These are phyloP conservation scores for Phylloporus sp. DNA, from an alignment of 768 basidiomycete species.

Conservation along the genomic window DNA sequence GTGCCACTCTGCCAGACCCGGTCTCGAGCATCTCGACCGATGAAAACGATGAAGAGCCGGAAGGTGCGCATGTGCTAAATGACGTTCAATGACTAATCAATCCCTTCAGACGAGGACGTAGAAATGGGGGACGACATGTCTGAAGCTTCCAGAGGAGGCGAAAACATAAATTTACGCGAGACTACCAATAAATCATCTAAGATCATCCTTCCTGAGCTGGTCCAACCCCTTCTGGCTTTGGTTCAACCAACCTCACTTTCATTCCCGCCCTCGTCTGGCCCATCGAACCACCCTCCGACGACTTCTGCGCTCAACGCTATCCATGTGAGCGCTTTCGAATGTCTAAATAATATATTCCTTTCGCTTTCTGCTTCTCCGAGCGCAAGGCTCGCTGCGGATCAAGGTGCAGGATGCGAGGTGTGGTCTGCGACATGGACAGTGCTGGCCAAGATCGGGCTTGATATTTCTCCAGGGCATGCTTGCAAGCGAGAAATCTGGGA, in stretches of 20 bases:
- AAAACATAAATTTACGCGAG: constrained; percentile 11
- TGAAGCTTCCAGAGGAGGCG: constrained; percentile 25
- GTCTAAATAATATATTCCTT: constrained; percentile 85
- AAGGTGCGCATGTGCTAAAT: constrained; percentile 26
- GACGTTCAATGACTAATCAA: constrained; percentile 24
- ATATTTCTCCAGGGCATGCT: constrained; percentile 61
- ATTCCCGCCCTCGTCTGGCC: constrained; percentile 66
- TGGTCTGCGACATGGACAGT: constrained; percentile 69
- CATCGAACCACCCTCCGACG: constrained; percentile 81
- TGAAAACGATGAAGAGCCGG: constrained; percentile 31
- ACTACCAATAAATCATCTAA: constrained; percentile 28
- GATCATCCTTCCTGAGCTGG: constrained; percentile 54
- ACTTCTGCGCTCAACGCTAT: constrained; percentile 82
- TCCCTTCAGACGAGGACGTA: constrained; percentile 41
- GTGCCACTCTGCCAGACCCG: constrained; percentile 82
- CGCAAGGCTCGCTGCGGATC: constrained; percentile 40
- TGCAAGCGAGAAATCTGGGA: constrained; percentile 73
- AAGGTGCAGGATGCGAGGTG: constrained; percentile 46
- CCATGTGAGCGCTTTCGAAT: constrained; percentile 83
- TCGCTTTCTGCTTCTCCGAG: constrained; percentile 55
- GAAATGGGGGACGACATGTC: constrained; percentile 33
- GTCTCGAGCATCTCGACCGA: constrained; percentile 40
- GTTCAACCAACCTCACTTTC: constrained; percentile 76
- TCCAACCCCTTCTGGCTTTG: constrained; percentile 63
- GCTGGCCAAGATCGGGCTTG: constrained; percentile 55